Evolutionary conservation across 2,329 filamentous ascomycete species (phyloP).

Genomic region (Scortechinia acanthostroma): DNA sequence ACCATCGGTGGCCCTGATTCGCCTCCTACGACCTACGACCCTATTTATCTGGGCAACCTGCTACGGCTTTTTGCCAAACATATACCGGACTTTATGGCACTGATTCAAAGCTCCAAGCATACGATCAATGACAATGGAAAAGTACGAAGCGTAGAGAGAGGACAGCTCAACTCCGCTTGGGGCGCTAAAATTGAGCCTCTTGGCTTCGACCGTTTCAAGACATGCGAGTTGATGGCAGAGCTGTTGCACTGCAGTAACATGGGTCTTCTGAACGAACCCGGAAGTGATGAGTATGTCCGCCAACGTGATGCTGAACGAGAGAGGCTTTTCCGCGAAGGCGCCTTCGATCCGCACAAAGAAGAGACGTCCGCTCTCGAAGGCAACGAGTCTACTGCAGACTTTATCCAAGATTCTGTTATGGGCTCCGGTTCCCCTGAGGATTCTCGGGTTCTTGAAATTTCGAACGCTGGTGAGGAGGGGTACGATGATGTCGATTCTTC

Average conservation of each 20-base stretch:
- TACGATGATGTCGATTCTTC: not conserved
- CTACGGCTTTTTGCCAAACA: constrained; percentile 82
- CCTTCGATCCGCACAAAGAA: constrained; percentile 42
- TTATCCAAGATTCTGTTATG: constrained; percentile 32
- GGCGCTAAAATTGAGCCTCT: constrained; percentile 85
- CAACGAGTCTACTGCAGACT: constrained; percentile 20
- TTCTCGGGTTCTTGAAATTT: constrained; percentile 18
- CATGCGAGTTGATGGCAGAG: constrained; percentile 97
- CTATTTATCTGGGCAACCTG: constrained; percentile 88
- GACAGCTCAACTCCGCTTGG: constrained; percentile 78
- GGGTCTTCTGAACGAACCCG: constrained; percentile 85
- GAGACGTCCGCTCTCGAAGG: constrained; percentile 16
- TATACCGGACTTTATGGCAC: constrained; percentile 86
- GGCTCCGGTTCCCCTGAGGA: constrained; percentile 59
- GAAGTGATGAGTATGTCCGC: constrained; percentile 79
- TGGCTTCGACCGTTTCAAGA: constrained; percentile 97
- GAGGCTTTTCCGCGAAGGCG: constrained; percentile 69
- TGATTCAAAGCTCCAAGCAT: constrained; percentile 65
- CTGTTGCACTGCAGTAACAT: constrained; percentile 97
- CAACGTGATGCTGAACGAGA: constrained; percentile 76
- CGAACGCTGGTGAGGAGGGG: constrained; percentile 1
- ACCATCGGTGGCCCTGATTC: constrained; percentile 74
- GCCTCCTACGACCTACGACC: constrained; percentile 76
- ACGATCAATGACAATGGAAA: not conserved
- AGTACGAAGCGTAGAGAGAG: constrained; percentile 52